These are phyloP conservation scores for Magnusiomyces fungicola DNA, from an alignment of 1,139 yeast species.

Conservation along the genomic window DNA sequence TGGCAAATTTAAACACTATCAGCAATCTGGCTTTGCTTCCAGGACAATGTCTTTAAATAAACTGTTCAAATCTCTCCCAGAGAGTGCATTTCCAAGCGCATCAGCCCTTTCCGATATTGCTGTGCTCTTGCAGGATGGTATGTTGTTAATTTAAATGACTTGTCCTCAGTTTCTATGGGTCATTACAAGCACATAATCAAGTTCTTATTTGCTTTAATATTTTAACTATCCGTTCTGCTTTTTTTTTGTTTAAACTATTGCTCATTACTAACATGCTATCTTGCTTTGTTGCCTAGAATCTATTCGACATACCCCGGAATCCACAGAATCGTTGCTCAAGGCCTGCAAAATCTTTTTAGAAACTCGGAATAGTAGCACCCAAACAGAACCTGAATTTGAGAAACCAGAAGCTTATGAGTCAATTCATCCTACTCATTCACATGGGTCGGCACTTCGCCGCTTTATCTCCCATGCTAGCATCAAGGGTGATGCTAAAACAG, in stretches of 20 bases:
- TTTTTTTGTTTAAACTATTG: background rate
- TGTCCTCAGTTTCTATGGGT: background rate
- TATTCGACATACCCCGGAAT: background rate
- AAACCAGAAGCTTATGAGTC: background rate
- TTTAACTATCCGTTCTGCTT: background rate
- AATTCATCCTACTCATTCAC: background rate
- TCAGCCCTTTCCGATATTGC: constrained; percentile 3
- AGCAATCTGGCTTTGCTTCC: no score
- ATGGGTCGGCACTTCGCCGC: background rate
- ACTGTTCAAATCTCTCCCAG: no score
- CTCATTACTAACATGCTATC: background rate
- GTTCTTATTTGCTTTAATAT: background rate
- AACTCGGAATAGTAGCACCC: background rate
- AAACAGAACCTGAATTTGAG: background rate
- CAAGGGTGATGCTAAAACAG: background rate
- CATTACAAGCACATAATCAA: no score
- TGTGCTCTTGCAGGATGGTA: background rate
- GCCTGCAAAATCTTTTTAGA: background rate
- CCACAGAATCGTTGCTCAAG: constrained; percentile 1
- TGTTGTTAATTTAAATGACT: background rate
- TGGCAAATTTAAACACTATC: no score
- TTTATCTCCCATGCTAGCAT: background rate
- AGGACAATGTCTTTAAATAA: no score
- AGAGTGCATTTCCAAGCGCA: no score
- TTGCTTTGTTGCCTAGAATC: background rate